Base-by-base conservation (phyloP, 1,284 basidiomycete genomes). In the Ganoderma resinaceum region DNA sequence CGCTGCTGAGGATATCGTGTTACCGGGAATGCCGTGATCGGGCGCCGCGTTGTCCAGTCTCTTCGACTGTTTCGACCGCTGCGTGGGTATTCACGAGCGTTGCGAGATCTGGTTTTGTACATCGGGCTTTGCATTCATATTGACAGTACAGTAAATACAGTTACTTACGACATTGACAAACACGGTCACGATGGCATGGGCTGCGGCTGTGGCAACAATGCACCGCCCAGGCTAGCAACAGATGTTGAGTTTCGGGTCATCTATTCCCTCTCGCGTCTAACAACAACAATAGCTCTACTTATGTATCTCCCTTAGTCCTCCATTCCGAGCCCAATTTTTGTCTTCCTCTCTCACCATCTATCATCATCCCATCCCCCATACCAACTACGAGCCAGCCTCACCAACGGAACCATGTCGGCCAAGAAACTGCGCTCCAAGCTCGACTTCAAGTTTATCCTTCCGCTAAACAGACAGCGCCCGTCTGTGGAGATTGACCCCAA, bases 371-470 rank as follows among this genome's bases (percentile, higher is more conserved):
- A 42, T 29, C 59, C n/a, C 26, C 26, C 29, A 61, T n/a, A 43
- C 26, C 40, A 61, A 35, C 33, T 59, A 23, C 23, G 46, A 40
- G 35, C 58, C 58, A 3, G 9, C 23, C 46, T 52, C 46, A 58
- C 23, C 29, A 2, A 18, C 58, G n/a, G n/a, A 53, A 66, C 59
- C 61, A 75, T 75, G 74, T 68, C 74, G 3, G 58, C 73, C 3
- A 66, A 63, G 62, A 76, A 76, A 63, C 67, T 74, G 49, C 72
- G 75, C 37, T 70, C 75, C 16, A 76, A 74, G 62, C 49, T 76
- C 62, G 73, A 72, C 40, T 40, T 68, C 73, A 73, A 66, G 49
- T 74, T 70, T 62, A 61, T 73, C 29, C 66, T 67, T 29, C 68
- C 71, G 18, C 67, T 65, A 16, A n/a, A 37, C 29, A 20, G 46